Evolutionary conservation across 768 basidiomycete genomes (phyloP).

Genomic region (Suillus sp.): DNA sequence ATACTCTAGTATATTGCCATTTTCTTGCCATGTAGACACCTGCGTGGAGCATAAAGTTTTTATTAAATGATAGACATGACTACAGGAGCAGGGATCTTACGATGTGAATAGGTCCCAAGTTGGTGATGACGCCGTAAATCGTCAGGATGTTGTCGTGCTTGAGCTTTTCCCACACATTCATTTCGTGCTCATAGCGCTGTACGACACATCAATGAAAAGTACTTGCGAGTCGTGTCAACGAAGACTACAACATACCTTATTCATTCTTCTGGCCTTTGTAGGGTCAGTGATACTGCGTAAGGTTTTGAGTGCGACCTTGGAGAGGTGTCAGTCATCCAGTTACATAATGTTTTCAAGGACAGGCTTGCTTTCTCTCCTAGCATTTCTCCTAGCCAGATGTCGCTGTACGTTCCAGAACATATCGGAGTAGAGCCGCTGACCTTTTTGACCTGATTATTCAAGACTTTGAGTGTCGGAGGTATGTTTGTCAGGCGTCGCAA

Average conservation of each 20-base stretch:
- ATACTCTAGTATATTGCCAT: constrained; percentile 57
- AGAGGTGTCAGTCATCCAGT: constrained; percentile 1
- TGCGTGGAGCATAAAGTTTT: constrained; percentile 21
- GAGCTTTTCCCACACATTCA: constrained; percentile 54
- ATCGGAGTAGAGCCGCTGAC: constrained; percentile 39
- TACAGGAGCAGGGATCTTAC: constrained; percentile 27
- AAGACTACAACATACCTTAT: constrained; percentile 19
- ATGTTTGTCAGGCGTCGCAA: constrained; percentile 55
- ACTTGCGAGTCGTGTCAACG: not conserved
- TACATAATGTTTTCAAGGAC: not conserved
- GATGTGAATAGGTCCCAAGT: constrained; percentile 55
- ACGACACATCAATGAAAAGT: not conserved
- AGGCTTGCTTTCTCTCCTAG: constrained; percentile 47
- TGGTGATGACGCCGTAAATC: constrained; percentile 59
- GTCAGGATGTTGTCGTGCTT: constrained; percentile 46
- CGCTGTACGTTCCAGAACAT: constrained; percentile 55
- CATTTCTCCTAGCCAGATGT: constrained; percentile 58
- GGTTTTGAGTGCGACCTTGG: constrained; percentile 59
- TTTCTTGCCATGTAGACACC: constrained; percentile 66
- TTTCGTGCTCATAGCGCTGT: constrained; percentile 60
- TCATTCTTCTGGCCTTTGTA: constrained; percentile 44
- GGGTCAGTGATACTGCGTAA: constrained; percentile 48
- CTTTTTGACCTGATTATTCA: constrained; percentile 54
- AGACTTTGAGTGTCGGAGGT: constrained; percentile 51
- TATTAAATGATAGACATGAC: not conserved